Conservation (phyloP, 2,329 filamentous ascomycete genomes). For the Myriosclerotinia duriaeana region DNA sequence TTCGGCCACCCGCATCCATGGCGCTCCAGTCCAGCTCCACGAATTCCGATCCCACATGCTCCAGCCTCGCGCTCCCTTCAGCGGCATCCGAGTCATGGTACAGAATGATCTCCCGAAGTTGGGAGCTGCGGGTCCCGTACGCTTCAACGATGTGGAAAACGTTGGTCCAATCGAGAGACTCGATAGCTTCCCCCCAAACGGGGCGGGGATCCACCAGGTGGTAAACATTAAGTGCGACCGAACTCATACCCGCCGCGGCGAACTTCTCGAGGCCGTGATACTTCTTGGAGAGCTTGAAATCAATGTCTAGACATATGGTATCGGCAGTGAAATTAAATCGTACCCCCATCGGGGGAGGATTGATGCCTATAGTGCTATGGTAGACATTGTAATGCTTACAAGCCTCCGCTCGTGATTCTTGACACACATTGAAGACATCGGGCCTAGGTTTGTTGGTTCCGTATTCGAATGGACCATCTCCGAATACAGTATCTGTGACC, state of each 20-base stretch:
- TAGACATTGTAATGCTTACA: conserved; percentile 16
- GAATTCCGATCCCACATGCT: conserved; percentile 12
- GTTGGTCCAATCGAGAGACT: conserved; percentile 3
- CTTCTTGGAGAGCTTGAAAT: not conserved
- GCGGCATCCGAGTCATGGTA: conserved; percentile 17
- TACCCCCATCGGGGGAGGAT: conserved; percentile 1
- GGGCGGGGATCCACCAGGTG: not conserved
- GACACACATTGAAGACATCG: conserved; percentile 6
- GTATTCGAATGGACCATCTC: not conserved
- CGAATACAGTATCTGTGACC: too few relatives aligned
- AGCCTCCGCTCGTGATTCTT: conserved; percentile 13
- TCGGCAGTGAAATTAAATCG: conserved; percentile 12
- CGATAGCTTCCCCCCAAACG: not conserved
- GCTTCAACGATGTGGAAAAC: conserved; percentile 16
- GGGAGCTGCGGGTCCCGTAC: not conserved
- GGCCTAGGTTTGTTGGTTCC: conserved; percentile 6
- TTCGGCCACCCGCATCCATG: conserved; percentile 17
- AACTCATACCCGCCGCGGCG: conserved; percentile 1
- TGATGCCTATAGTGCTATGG: not conserved
- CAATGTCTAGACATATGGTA: conserved; percentile 7
- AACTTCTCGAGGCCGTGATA: conserved; percentile 9
- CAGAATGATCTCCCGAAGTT: conserved; percentile 15
- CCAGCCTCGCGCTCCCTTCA: not conserved
- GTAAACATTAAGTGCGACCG: conserved; percentile 15
- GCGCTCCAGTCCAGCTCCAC: conserved; percentile 20